phyloP scores from a whole-genome alignment of 23 red algal species.

The Chondrus crispus region DNA sequence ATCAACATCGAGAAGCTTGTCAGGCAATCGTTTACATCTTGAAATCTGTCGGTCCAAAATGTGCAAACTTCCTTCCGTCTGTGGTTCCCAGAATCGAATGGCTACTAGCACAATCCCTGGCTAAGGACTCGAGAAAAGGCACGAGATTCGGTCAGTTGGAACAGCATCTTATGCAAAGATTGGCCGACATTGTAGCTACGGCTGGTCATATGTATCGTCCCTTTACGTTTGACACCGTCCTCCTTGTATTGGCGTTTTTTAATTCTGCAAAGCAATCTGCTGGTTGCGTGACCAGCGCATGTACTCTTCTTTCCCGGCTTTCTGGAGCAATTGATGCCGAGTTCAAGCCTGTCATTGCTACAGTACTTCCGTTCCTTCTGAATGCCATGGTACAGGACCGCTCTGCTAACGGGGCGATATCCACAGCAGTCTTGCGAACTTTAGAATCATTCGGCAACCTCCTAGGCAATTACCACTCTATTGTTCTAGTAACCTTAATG shows the following conservation, averaged over 20 bases:
- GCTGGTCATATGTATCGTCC: conserved; percentile 75
- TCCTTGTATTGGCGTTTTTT: conserved; percentile 76
- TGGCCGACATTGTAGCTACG: conserved; percentile 67
- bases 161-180: conserved; percentile 72
- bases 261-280: conserved; percentile 3
- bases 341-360: conserved; percentile 69
- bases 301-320: conserved; percentile 58
- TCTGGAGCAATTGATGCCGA: conserved; percentile 79
- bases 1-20: conserved; percentile 75
- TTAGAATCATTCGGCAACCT: conserved; percentile 76
- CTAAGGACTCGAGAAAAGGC: conserved; percentile 3
- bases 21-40: conserved; percentile 81
- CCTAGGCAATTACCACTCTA: conserved; percentile 55
- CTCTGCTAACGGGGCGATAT: conserved; percentile 43
- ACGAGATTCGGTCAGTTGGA: conserved; percentile 35
- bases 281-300: conserved; percentile 39
- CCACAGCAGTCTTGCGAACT: conserved; percentile 59
- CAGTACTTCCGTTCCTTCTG: conserved; percentile 65
- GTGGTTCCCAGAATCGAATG: conserved; percentile 90
- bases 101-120: conserved; percentile 51
- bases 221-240: conserved; percentile 63
- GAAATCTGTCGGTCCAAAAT: conserved; percentile 66
- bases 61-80: conserved; percentile 75
- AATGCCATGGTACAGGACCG: conserved; percentile 43
- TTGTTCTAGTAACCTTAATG: conserved; percentile 64